phyloP scores from a whole-genome alignment of 768 basidiomycete genomes.

The Xanthoconium stramineum region DNA sequence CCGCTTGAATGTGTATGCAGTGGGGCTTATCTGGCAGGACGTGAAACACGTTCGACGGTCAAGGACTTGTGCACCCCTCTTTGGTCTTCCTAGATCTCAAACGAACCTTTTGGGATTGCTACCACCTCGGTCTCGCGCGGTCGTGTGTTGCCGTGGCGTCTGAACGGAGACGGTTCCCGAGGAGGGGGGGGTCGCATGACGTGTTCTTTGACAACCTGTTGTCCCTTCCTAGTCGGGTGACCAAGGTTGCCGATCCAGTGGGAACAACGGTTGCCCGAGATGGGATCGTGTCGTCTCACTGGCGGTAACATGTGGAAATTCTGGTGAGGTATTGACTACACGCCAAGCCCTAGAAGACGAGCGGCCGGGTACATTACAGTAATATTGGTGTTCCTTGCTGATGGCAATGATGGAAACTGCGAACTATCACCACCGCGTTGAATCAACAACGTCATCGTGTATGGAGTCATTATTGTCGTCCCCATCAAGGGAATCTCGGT shows the following conservation, averaged over 20 bases:
- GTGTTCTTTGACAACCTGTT: too few relatives aligned
- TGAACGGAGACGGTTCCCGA: not conserved
- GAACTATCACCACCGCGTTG: slow-evolving; percentile 9
- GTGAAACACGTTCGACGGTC: slow-evolving; percentile 1
- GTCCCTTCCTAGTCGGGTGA: not conserved
- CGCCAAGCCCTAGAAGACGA: not conserved
- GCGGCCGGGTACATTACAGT: not conserved
- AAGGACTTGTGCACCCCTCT: too few relatives aligned
- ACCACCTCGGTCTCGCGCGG: not conserved
- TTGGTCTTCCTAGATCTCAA: slow-evolving; percentile 1
- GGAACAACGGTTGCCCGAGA: not conserved
- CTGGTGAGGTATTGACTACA: not conserved
- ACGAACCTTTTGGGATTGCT: not conserved
- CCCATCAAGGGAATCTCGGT: not conserved
- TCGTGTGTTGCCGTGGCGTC: not conserved
- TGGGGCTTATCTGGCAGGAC: slow-evolving; percentile 8
- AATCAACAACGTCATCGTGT: not conserved
- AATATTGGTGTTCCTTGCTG: slow-evolving; percentile 2
- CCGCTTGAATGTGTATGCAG: not conserved
- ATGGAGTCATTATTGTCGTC: not conserved
- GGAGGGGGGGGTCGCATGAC: not conserved
- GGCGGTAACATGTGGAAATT: not conserved
- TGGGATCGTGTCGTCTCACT: not conserved
- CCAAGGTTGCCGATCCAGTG: not conserved
- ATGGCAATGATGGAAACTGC: slow-evolving; percentile 6